Evolutionary conservation across 2,329 filamentous ascomycete genomes (phyloP), one percentile per base, ranked within the genome.

Genomic region (Colletotrichum karsti): DNA sequence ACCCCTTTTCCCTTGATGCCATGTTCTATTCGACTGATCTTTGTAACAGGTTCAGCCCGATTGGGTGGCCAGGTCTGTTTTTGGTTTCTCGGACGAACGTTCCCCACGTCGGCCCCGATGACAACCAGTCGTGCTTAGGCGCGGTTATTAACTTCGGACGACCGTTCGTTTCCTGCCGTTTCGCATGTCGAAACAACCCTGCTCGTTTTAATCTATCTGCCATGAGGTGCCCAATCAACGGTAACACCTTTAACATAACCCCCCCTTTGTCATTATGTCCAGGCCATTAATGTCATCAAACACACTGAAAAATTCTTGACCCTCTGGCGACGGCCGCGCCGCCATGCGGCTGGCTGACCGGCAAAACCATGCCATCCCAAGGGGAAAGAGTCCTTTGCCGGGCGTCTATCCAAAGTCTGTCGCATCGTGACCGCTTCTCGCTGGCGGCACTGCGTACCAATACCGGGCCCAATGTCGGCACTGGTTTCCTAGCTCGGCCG

Each of bases 131-230:
- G 30, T 13, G 30, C 46, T 15, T 10, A 37, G 13, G 22, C 10
- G 35, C 10, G 42, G 30, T 46, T 22, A 54, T 69, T 46, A 67
- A 69, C 55, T 67, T 67, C 56, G 51, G 66, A 67, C 66, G 56
- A 66, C 46, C 50, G 63, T 61, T 69, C 35, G 63, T 61, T 53
- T 62, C 18, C 44, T 66, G 18, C 20, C 51, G 57, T 67, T 61
- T 69, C 66, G 62, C 50, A 56, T 56, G 12, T 13, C 18, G 18
- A 20, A 18, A 6, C 20, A 67, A 30, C 66, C 63, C 44, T 56
- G 55, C 24, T 2, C 13, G 10, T 7, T 46, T 56, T 62, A 53
- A 67, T 66, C 30, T 67, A 62, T 57, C 48, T 13, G 56, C 20
- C 41, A 28, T 68, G 10, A 18, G 37, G 28, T 7, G 28, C 42